Evolutionary conservation across 2,329 filamentous ascomycete species (phyloP).

Genomic region (Niveomyces coronatus): DNA sequence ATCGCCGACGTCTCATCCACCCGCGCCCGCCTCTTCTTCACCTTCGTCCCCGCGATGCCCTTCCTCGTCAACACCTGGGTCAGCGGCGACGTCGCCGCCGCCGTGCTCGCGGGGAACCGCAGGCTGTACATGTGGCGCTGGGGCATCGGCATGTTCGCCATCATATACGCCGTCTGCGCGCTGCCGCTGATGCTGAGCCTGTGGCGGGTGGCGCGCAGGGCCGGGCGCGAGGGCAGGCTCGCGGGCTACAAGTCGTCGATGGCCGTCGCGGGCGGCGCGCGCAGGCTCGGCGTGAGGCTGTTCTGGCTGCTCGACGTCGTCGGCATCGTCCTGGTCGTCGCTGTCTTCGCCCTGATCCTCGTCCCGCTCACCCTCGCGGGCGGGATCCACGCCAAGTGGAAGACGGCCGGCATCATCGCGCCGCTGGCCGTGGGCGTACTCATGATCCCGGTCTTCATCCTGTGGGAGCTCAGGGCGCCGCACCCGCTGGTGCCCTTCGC

Average conservation of each 20-base stretch:
- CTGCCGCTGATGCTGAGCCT: slow-evolving; percentile 46
- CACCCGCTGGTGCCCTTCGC: slow-evolving; percentile 49
- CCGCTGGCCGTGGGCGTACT: slow-evolving; percentile 34
- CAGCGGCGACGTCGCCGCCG: slow-evolving; percentile 42
- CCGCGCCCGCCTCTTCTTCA: slow-evolving; percentile 52
- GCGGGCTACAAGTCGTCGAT: slow-evolving; percentile 22
- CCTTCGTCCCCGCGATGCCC: slow-evolving; percentile 48
- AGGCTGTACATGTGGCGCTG: no score
- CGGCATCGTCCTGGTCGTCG: slow-evolving; percentile 35
- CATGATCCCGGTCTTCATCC: slow-evolving; percentile 39
- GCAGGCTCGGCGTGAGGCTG: slow-evolving; percentile 26
- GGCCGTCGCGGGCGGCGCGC: no score
- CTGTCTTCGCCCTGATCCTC: slow-evolving; percentile 35
- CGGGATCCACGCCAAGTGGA: slow-evolving; percentile 27
- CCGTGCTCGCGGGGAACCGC: slow-evolving; percentile 35
- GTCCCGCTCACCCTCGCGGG: slow-evolving; percentile 35
- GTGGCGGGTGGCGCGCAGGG: slow-evolving; percentile 37
- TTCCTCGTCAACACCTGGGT: slow-evolving; percentile 58
- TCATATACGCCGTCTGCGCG: slow-evolving; percentile 49
- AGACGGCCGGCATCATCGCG: slow-evolving; percentile 28
- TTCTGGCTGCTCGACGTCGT: slow-evolving; percentile 37
- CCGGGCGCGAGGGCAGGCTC: slow-evolving; percentile 39
- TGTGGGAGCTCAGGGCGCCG: slow-evolving; percentile 37
- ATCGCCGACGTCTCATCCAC: slow-evolving; percentile 54
- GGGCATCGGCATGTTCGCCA: slow-evolving; percentile 54